Conservation (phyloP, 768 basidiomycete genomes). For the Lentinula lateritia region DNA sequence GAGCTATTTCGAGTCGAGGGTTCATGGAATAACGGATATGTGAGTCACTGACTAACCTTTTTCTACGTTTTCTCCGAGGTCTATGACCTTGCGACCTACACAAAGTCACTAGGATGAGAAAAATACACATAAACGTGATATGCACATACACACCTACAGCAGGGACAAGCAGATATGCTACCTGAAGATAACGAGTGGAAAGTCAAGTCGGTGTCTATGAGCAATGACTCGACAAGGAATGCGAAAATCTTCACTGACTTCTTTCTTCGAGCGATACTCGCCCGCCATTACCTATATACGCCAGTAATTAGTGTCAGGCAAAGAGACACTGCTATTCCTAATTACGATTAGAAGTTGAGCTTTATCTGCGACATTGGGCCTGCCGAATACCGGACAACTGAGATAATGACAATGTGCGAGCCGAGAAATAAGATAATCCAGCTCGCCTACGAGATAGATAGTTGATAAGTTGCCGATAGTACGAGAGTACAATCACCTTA, state of each 20-base stretch:
- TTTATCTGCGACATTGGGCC: conserved; percentile 59
- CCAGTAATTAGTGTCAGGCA: background rate
- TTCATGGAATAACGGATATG: background rate
- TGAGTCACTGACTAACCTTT: conserved; percentile 41
- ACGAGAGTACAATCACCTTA: conserved; percentile 11
- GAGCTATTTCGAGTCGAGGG: conserved; percentile 32
- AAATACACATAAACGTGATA: background rate
- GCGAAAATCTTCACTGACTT: conserved; percentile 15
- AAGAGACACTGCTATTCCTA: background rate
- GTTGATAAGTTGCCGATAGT: conserved; percentile 2
- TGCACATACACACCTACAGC: conserved; percentile 40
- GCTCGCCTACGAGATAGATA: conserved; percentile 38
- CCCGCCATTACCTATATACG: conserved; percentile 57
- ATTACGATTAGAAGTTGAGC: conserved; percentile 55
- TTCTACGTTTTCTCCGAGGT: conserved; percentile 83
- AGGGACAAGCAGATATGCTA: conserved; percentile 74
- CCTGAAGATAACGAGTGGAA: conserved; percentile 9
- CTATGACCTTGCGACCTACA: conserved; percentile 56
- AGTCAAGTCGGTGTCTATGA: background rate
- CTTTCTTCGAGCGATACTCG: conserved; percentile 76
- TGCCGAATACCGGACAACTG: conserved; percentile 73
- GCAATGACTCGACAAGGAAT: background rate
- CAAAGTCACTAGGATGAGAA: too few relatives aligned
- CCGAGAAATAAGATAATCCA: conserved; percentile 61
- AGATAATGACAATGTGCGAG: conserved; percentile 60